phyloP scores from a whole-genome alignment of 441 rosid species.

The Gossypium laxum region DNA sequence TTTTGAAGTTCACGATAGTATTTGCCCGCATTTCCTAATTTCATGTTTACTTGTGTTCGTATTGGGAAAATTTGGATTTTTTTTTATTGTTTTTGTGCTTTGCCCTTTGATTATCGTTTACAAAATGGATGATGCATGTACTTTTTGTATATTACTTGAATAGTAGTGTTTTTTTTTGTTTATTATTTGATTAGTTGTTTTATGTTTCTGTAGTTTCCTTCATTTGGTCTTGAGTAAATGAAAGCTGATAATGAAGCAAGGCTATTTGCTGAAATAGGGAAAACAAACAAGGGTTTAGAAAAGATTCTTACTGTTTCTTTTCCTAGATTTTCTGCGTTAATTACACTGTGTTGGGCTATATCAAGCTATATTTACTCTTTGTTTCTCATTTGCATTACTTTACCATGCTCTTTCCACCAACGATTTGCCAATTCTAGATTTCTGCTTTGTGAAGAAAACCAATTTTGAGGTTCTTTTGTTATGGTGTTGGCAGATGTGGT shows the following conservation, averaged over 20 bases:
- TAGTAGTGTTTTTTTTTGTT: neutral
- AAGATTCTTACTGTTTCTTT: neutral
- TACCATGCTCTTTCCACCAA: neutral
- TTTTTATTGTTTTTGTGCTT: neutral
- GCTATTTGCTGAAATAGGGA: neutral
- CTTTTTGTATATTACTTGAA: neutral
- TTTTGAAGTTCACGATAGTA: neutral
- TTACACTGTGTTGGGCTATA: neutral
- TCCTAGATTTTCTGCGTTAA: neutral
- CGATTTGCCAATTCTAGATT: neutral
- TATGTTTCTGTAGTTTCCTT: neutral
- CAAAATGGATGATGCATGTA: neutral
- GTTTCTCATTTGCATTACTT: neutral
- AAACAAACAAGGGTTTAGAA: neutral
- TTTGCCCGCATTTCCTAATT: neutral
- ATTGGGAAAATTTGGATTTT: neutral
- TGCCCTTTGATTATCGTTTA: neutral
- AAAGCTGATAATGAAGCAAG: neutral
- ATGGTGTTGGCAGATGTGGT: conserved; percentile 59
- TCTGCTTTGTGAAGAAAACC: neutral
- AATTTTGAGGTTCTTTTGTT: neutral
- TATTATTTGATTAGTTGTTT: neutral
- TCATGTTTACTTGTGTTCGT: neutral
- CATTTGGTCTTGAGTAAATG: neutral
- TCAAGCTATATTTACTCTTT: neutral